These are phyloP conservation scores for Mycena leptocephala DNA, from an alignment of 768 basidiomycete genomes.

Conservation along the genomic window DNA sequence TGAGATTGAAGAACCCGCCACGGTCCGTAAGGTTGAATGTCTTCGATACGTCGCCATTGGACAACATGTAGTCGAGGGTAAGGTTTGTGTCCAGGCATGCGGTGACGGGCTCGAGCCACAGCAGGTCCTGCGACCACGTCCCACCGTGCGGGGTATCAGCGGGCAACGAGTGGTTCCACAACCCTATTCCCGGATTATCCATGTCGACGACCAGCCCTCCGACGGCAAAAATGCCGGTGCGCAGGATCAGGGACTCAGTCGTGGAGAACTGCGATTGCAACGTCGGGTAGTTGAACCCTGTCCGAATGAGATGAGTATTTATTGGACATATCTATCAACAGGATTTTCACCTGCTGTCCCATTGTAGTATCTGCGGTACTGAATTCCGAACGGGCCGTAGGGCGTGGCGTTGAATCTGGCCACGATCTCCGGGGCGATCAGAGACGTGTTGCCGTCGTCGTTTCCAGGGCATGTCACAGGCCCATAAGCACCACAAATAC, in stretches of 20 bases:
- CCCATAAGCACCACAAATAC: neutral
- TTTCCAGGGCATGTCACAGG: neutral
- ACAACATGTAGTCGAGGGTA: conserved; percentile 39
- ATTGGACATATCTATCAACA: no score
- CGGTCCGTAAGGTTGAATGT: conserved; percentile 32
- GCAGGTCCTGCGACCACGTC: conserved; percentile 39
- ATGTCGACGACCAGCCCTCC: no score
- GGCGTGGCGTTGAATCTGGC: neutral
- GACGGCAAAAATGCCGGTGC: conserved; percentile 36
- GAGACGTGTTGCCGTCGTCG: neutral
- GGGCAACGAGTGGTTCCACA: conserved; percentile 36
- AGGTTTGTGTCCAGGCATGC: conserved; percentile 41
- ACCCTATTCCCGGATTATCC: conserved; percentile 36
- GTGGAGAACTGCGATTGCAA: conserved; percentile 11
- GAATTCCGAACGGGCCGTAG: neutral
- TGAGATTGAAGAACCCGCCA: conserved; percentile 10
- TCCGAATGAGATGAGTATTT: no score
- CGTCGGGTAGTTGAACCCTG: no score
- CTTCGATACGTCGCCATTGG: no score
- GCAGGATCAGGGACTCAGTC: conserved; percentile 35
- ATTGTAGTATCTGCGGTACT: neutral
- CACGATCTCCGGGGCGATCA: neutral
- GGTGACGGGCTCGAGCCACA: conserved; percentile 42
- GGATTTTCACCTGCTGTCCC: no score
- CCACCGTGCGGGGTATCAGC: conserved; percentile 12